These are phyloP conservation scores for Tetrastigma voinierianum DNA, from an alignment of 164 flowering plant genomes.

Conservation along the genomic window DNA sequence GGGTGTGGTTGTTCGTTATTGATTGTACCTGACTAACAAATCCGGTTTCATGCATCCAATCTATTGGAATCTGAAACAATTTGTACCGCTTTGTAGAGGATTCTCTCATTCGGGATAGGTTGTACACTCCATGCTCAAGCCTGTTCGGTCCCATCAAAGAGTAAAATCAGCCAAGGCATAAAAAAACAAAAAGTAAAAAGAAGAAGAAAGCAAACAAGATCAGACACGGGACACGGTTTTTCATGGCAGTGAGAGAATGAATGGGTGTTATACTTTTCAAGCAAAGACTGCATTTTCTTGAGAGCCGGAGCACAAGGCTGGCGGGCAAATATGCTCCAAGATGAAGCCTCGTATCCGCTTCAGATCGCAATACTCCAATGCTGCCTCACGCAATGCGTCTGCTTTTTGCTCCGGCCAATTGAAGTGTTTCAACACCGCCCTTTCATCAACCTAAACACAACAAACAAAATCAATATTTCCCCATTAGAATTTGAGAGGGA, in stretches of 20 bases:
- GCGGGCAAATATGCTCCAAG: slow-evolving; percentile 58
- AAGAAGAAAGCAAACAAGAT: background rate
- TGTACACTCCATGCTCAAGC: slow-evolving; percentile 84
- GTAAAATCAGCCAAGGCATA: background rate
- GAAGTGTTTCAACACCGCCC: slow-evolving; percentile 95
- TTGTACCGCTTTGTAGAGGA: slow-evolving; percentile 67
- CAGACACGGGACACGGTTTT: too few species aligned
- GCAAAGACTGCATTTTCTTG: slow-evolving; percentile 85
- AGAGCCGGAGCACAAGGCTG: slow-evolving; percentile 76
- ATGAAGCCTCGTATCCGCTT: slow-evolving; percentile 72
- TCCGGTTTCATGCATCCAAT: slow-evolving; percentile 94
- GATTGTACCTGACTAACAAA: slow-evolving; percentile 68
- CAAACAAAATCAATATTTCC: background rate
- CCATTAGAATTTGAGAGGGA: background rate
- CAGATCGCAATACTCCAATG: slow-evolving; percentile 85
- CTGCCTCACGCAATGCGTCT: slow-evolving; percentile 93
- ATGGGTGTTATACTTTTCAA: slow-evolving; percentile 62
- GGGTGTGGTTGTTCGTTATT: too few species aligned
- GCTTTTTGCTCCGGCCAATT: slow-evolving; percentile 98
- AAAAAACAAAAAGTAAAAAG: background rate
- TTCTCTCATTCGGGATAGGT: slow-evolving; percentile 79
- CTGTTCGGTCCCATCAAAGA: slow-evolving; percentile 31
- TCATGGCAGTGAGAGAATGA: background rate
- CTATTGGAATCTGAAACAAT: slow-evolving; percentile 64
- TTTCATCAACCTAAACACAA: slow-evolving; percentile 77